Conservation (phyloP, 176 grass and related monocot genomes). For the Cenchrus fungigraminus region DNA sequence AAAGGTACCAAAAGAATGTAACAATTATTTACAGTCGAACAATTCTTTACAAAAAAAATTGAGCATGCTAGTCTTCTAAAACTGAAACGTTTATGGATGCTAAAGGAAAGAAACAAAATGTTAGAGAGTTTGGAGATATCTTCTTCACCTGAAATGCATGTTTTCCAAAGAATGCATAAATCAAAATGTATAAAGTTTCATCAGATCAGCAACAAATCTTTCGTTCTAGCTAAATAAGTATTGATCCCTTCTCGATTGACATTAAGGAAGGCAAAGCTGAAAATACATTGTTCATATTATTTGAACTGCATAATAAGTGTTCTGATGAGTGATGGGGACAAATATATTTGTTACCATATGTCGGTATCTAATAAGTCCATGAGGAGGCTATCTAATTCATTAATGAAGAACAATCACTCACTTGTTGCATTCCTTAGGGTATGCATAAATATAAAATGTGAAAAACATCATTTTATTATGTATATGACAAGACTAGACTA, state of each 20-base stretch:
- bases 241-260: slow-evolving; percentile 7
- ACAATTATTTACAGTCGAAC: slow-evolving; percentile 10
- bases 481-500: slow-evolving; percentile 4
- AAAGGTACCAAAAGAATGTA: slow-evolving; percentile 14
- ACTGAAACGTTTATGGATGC: background rate
- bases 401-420: background rate
- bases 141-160: background rate
- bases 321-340: background rate
- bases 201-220: background rate
- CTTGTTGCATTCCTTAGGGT: background rate
- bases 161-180: slow-evolving; percentile 18
- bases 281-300: slow-evolving; percentile 6
- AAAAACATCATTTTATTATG: background rate
- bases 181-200: background rate
- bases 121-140: background rate
- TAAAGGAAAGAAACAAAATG: background rate
- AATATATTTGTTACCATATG: background rate
- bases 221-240: slow-evolving; percentile 12
- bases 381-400: background rate
- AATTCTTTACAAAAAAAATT: background rate
- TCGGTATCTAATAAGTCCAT: background rate
- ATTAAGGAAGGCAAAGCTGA: background rate
- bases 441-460: background rate
- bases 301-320: background rate
- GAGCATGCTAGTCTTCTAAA: background rate